These are phyloP conservation scores for Suillus discolor DNA, from an alignment of 768 basidiomycete species.

Conservation along the genomic window DNA sequence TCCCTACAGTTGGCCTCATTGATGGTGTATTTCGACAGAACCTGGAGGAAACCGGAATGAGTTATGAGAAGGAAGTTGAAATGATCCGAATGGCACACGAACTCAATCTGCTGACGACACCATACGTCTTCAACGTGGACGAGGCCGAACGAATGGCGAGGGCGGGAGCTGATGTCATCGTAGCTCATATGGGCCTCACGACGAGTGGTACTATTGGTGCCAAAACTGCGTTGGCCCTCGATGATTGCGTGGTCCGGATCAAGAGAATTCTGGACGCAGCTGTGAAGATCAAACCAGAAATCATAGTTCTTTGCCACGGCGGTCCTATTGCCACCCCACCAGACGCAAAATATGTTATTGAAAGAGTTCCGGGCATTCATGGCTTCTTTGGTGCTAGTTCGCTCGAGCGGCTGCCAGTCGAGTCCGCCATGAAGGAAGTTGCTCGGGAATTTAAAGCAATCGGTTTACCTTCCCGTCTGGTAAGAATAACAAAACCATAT, in stretches of 20 bases:
- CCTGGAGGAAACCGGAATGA: constrained; percentile 33
- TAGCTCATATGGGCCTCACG: constrained; percentile 33
- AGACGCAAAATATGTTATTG: constrained; percentile 25
- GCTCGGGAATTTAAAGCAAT: constrained; percentile 28
- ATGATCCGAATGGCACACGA: constrained; percentile 30
- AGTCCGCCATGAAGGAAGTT: constrained; percentile 21
- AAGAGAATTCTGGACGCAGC: constrained; percentile 22
- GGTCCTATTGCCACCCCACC: constrained; percentile 28
- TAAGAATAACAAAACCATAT: not conserved
- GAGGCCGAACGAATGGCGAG: constrained; percentile 27
- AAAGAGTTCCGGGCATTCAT: constrained; percentile 17
- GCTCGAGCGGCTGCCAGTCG: constrained; percentile 28
- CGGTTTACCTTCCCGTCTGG: constrained; percentile 9
- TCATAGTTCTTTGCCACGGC: constrained; percentile 26
- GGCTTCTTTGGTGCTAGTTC: constrained; percentile 34
- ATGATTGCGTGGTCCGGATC: constrained; percentile 26
- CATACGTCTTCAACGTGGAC: constrained; percentile 30
- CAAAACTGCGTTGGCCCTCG: constrained; percentile 23
- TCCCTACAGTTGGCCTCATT: constrained; percentile 31
- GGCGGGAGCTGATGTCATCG: constrained; percentile 28
- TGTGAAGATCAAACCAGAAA: constrained; percentile 18
- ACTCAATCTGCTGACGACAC: constrained; percentile 27
- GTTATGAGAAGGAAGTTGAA: constrained; percentile 32
- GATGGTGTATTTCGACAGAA: constrained; percentile 32
- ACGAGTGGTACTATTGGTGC: constrained; percentile 29